A percentile compares a stretch with the other conserved stretches of the same genome.
phyloP scores from a whole-genome alignment of 2,329 filamentous ascomycete species.

The Alternaria infectoria region DNA sequence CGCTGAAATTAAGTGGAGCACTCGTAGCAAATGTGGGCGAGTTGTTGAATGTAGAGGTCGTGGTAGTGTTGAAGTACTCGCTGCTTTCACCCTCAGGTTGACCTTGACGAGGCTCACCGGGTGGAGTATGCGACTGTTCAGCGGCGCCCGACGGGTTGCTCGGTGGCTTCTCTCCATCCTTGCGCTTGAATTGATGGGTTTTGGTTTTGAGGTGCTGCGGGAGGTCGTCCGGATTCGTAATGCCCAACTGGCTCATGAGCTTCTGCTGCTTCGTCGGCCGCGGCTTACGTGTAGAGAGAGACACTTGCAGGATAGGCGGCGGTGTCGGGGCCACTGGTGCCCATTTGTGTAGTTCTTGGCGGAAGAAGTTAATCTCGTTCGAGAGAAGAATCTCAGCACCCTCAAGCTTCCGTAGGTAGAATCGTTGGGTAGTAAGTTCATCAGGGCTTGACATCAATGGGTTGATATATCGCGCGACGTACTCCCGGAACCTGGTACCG shows the following conservation, averaged over 20 bases:
- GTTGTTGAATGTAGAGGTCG: slow-evolving; percentile 38
- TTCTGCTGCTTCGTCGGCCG: slow-evolving; percentile 97
- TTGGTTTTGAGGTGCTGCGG: slow-evolving; percentile 84
- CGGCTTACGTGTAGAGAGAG: slow-evolving; percentile 91
- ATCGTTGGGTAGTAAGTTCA: slow-evolving; percentile 87
- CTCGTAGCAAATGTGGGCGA: slow-evolving; percentile 44
- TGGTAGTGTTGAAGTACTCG: slow-evolving; percentile 41
- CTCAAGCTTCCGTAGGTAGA: slow-evolving; percentile 96
- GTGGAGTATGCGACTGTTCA: slow-evolving; percentile 46
- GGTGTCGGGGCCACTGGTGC: slow-evolving; percentile 85
- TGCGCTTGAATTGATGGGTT: slow-evolving; percentile 58
- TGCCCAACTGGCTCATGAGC: slow-evolving; percentile 84
- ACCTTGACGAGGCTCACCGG: slow-evolving; percentile 43
- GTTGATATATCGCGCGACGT: slow-evolving; percentile 81
- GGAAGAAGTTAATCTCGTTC: slow-evolving; percentile 96
- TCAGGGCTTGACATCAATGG: slow-evolving; percentile 80
- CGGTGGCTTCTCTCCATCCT: slow-evolving; percentile 59
- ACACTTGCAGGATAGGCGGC: slow-evolving; percentile 84
- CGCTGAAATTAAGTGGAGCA: slow-evolving; percentile 39
- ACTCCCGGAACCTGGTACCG: slow-evolving; percentile 82
- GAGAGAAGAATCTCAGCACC: slow-evolving; percentile 91
- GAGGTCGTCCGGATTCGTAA: slow-evolving; percentile 88
- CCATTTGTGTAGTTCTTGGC: slow-evolving; percentile 94
- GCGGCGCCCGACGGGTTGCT: slow-evolving; percentile 42
- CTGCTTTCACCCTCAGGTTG: slow-evolving; percentile 32